Percentiles rank a stretch among this genome's conserved stretches.
Conservation (phyloP, 148 eudicot species). For the Euryodendron excelsum region DNA sequence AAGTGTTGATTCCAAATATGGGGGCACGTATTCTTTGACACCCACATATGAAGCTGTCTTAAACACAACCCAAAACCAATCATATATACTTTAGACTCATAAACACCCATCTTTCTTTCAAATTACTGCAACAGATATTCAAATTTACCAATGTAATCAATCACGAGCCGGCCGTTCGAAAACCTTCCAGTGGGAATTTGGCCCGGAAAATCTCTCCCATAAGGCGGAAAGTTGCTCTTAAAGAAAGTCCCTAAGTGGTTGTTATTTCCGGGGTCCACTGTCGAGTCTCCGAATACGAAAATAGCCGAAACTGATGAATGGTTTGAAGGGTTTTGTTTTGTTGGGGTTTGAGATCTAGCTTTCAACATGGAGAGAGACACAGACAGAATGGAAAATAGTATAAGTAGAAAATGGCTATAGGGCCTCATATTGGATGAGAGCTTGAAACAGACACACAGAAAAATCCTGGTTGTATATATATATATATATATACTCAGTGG, state of each 20-base stretch:
- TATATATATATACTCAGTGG: no score
- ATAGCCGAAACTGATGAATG: slow-evolving; percentile 40
- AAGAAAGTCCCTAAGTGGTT: slow-evolving; percentile 42
- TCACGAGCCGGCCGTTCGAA: slow-evolving; percentile 50
- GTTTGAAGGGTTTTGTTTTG: slow-evolving; percentile 18
- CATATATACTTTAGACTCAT: no score
- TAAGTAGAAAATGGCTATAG: background rate
- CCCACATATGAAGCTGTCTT: no score
- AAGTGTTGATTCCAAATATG: no score
- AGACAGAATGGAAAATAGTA: background rate
- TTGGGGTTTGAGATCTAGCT: slow-evolving; percentile 7
- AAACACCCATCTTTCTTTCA: no score
- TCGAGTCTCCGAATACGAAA: slow-evolving; percentile 70
- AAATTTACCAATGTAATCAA: slow-evolving; percentile 58
- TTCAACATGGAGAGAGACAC: background rate
- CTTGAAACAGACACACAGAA: no score
- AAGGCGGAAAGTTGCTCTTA: slow-evolving; percentile 58
- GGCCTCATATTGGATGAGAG: background rate
- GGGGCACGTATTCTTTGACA: no score
- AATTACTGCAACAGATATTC: no score
- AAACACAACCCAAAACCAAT: no score
- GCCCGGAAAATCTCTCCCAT: slow-evolving; percentile 52
- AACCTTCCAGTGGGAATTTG: slow-evolving; percentile 64
- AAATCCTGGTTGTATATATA: no score
- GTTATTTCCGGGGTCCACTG: slow-evolving; percentile 74